Evolutionary conservation across 2,329 filamentous ascomycete species (phyloP).

Genomic region (Pseudocercospora fijiensis): DNA sequence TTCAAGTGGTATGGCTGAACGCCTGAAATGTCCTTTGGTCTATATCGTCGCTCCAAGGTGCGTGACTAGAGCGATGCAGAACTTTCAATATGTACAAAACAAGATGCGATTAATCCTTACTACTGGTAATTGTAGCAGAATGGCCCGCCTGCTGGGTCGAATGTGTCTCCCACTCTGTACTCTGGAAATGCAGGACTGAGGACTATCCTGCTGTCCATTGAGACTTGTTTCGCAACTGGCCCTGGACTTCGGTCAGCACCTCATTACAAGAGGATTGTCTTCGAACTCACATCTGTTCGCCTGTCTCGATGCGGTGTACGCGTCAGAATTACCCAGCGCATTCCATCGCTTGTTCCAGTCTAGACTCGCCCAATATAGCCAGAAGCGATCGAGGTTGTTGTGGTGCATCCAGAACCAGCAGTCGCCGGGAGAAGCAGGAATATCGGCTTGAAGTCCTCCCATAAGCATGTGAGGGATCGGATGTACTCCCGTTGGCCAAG

Average conservation of each 20-base stretch:
- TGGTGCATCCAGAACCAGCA: conserved; percentile 53
- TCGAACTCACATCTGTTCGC: conserved; percentile 4
- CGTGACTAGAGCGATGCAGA: not conserved
- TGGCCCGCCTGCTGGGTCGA: conserved; percentile 6
- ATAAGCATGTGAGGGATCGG: conserved; percentile 27
- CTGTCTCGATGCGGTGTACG: conserved; percentile 1
- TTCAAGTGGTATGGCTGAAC: not conserved
- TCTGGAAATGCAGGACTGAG: conserved; percentile 5
- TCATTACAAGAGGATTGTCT: not conserved
- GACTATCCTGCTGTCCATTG: not conserved
- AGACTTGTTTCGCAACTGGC: conserved; percentile 4
- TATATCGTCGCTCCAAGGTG: not conserved
- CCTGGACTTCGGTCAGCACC: not conserved
- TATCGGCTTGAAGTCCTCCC: conserved; percentile 49
- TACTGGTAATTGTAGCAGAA: conserved; percentile 15
- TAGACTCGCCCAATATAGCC: conserved; percentile 52
- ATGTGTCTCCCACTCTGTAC: conserved; percentile 2
- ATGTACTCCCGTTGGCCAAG: conserved; percentile 15
- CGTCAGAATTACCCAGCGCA: conserved; percentile 1
- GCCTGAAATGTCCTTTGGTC: not conserved
- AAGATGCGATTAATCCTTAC: not conserved
- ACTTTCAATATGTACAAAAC: conserved; percentile 4
- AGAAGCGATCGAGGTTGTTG: conserved; percentile 44
- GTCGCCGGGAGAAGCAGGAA: conserved; percentile 46
- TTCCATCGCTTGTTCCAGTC: conserved; percentile 2